Evolutionary conservation across 768 basidiomycete species (phyloP), one percentile per base, ranked within the genome.

Genomic region (Psilocybe azurescens): DNA sequence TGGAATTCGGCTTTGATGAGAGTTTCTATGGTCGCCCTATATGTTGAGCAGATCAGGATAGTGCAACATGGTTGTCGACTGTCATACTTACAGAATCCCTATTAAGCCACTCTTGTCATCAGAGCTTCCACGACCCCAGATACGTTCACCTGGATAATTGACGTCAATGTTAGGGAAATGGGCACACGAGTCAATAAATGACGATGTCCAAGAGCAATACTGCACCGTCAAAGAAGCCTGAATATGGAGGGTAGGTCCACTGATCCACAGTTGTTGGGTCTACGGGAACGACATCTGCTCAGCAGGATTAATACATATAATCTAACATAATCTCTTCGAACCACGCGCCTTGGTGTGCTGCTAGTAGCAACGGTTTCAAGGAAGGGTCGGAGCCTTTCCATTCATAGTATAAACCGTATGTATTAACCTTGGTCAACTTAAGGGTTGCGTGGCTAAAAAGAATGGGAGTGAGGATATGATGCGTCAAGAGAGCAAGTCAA

Each of bases 71-170:
- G 24, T 30, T 44, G 24, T 10, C 16, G 18, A 46, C 29, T 16
- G 29, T 58, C 39, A 52, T 16, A 64, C 75, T 49, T 67, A 89
- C 89, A 89, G 76, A 67, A 85, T 84, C n/a, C 83, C 83, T 58
- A 91, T 86, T 50, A 91, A 69, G n/a, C 86, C 87, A 52, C 83
- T 84, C 77, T 95, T 95, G 75, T 92, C 90, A 68, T 94, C 92
- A 2, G 77, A 78, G 52, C 83, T 81, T 38, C 93, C 93, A 8
- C 93, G 81, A 6, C 93, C 93, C 90, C 91, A 93, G 16, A 94
- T 79, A 61, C 79, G 82, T 55, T 83, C 62, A 18, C 79, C 79
- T 80, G n/a, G 14, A 38, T 11, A 29, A 16, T 11, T 30, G 18
- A 16, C 4, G n/a, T 49, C n/a, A 20, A 30, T 49, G 32, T 18